Evolutionary conservation across 352 stramenopile species (phyloP).

Genomic region (Phytophthora citricola): DNA sequence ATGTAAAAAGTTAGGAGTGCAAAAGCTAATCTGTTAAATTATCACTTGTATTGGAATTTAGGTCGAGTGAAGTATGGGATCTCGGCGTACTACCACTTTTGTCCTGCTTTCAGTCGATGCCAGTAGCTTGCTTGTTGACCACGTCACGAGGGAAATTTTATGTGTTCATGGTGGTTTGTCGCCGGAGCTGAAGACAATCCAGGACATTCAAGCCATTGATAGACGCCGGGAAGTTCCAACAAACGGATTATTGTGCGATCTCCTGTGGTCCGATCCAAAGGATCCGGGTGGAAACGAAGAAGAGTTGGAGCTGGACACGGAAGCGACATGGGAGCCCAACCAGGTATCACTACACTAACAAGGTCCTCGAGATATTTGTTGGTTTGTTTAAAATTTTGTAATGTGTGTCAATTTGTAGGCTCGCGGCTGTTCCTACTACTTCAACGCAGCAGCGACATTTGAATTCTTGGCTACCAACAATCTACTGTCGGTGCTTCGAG

Average conservation of each 20-base stretch:
- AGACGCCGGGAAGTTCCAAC: slow-evolving; percentile 70
- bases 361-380: too few species aligned
- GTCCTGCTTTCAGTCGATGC: slow-evolving; percentile 79
- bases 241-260: slow-evolving; percentile 67
- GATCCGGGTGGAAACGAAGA: not conserved
- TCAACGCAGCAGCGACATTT: slow-evolving; percentile 82
- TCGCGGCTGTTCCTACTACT: slow-evolving; percentile 87
- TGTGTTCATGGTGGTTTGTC: slow-evolving; percentile 82
- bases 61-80: slow-evolving; percentile 81
- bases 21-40: not conserved
- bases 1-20: not conserved
- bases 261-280: slow-evolving; percentile 68
- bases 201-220: slow-evolving; percentile 68
- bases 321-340: slow-evolving; percentile 32
- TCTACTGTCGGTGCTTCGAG: slow-evolving; percentile 76
- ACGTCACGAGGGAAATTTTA: slow-evolving; percentile 58
- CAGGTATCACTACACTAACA: slow-evolving; percentile 9
- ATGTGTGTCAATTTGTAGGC: slow-evolving; percentile 34
- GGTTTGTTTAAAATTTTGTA: too few species aligned
- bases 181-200: slow-evolving; percentile 51
- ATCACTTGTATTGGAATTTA: slow-evolving; percentile 4
- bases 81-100: slow-evolving; percentile 86
- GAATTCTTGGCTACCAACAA: slow-evolving; percentile 74
- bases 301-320: slow-evolving; percentile 6
- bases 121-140: slow-evolving; percentile 60